Conservation (phyloP, 169 alveolate genomes). For the Cardiosporidium cionae region DNA sequence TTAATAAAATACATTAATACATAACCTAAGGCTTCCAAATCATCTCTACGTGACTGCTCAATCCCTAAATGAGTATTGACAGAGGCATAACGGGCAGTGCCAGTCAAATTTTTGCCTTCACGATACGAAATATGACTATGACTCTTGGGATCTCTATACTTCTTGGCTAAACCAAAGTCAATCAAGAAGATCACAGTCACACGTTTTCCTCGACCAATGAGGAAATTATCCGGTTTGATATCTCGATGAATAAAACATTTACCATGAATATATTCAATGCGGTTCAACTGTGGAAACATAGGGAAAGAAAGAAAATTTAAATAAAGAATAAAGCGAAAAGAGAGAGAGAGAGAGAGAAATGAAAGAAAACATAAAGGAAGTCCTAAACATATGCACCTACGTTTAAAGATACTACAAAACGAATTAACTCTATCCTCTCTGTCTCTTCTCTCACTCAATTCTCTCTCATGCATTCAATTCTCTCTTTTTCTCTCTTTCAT, state of each 20-base stretch:
- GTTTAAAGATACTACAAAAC: not conserved
- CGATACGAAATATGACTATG: slow-evolving; percentile 95
- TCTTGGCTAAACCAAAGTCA: slow-evolving; percentile 93
- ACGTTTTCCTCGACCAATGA: slow-evolving; percentile 73
- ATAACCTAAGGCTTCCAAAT: slow-evolving; percentile 96
- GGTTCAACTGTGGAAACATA: slow-evolving; percentile 53
- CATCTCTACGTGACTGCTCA: slow-evolving; percentile 83
- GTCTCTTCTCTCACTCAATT: not conserved
- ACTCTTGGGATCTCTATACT: slow-evolving; percentile 88
- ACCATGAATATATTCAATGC: slow-evolving; percentile 88
- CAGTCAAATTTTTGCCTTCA: slow-evolving; percentile 93
- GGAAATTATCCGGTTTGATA: slow-evolving; percentile 94
- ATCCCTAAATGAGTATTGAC: slow-evolving; percentile 97
- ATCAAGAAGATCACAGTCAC: slow-evolving; percentile 78
- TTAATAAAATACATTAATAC: slow-evolving; percentile 89
- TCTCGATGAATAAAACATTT: slow-evolving; percentile 93
- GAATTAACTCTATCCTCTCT: not conserved
- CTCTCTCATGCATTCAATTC: no score
- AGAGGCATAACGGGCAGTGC: slow-evolving; percentile 96
- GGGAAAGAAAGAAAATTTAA: not conserved
- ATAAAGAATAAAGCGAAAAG: not conserved
- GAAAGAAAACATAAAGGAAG: not conserved
- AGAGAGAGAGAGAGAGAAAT: not conserved
- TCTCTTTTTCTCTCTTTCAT: no score
- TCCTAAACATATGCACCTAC: not conserved